Percentiles rank a stretch among this genome's conserved stretches.
Conservation (phyloP, 2,329 filamentous ascomycete genomes). For the Phoma sp. region DNA sequence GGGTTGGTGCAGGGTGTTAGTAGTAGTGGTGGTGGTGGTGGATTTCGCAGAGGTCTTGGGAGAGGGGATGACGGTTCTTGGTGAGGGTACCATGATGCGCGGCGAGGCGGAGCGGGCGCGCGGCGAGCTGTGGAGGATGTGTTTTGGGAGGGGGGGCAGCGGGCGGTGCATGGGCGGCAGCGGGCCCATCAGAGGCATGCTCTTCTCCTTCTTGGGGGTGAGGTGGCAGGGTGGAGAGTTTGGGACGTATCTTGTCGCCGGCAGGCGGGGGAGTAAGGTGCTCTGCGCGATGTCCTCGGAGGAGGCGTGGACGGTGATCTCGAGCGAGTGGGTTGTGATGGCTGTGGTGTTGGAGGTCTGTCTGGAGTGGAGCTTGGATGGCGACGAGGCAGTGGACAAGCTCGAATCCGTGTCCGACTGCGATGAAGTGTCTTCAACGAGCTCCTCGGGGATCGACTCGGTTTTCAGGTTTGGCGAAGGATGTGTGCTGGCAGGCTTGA, state of each 20-base stretch:
- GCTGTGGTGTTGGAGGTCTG: slow-evolving; percentile 28
- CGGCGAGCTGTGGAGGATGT: slow-evolving; percentile 10
- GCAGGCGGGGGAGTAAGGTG: slow-evolving; percentile 12
- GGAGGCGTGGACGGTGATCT: slow-evolving; percentile 38
- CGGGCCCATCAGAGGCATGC: slow-evolving; percentile 15
- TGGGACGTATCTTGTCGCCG: slow-evolving; percentile 9
- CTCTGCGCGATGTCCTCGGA: slow-evolving; percentile 33
- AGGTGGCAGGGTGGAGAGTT: background rate
- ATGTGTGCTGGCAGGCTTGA: slow-evolving; percentile 34
- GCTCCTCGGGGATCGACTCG: slow-evolving; percentile 32
- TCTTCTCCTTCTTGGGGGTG: slow-evolving; percentile 20
- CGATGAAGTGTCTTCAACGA: slow-evolving; percentile 22
- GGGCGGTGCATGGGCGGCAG: slow-evolving; percentile 31
- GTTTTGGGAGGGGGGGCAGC: slow-evolving; percentile 32
- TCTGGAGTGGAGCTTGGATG: slow-evolving; percentile 24
- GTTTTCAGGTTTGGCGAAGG: slow-evolving; percentile 22
- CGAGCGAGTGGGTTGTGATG: slow-evolving; percentile 29
- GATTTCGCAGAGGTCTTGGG: slow-evolving; percentile 12
- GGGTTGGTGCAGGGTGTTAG: background rate
- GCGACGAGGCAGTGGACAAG: slow-evolving; percentile 5
- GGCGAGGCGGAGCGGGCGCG: slow-evolving; percentile 29
- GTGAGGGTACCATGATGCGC: slow-evolving; percentile 10
- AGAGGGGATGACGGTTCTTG: background rate
- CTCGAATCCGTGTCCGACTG: slow-evolving; percentile 34
- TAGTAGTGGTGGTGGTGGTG: background rate